Evolutionary conservation across 192 early-diverging fungal species (phyloP), one percentile per base, ranked within the genome.

Genomic region (Coemansia sp.): DNA sequence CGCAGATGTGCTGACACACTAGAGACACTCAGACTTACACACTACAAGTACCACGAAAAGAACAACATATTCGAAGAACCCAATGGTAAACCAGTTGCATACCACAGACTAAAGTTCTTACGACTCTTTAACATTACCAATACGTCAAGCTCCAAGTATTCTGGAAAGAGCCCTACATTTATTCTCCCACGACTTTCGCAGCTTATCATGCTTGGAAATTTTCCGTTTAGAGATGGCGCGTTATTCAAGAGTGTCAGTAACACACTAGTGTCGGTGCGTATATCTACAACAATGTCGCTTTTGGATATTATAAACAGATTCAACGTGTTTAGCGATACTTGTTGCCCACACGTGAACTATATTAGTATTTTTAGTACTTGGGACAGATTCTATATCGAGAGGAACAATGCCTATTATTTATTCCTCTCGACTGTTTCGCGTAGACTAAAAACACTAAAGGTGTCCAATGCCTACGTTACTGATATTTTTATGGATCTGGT

Each of bases 401-500:
- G 14, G 55, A 35, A 58, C 7, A 58, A 58, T 32, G 28, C 55
- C 0, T 58, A 58, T 16, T 58, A n/a, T 58, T 7, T 58, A 4
- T 58, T 58, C 17, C 55, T 58, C 14, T 58, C 55, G 30, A 32
- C 35, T 16, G 55, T 35, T 17, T 58, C 55, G 13, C 55, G 55
- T 23, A 30, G 55, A 17, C 6, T 58, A 58, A 33, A 4, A 32
- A 17, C 26, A 16, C 55, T 58, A 32, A 58, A 58, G 55, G 55
- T 58, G 28, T 3, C 5, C 4, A 58, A 58, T 16, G 55, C 55
- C 16, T 58, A 58, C 16, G 16, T 58, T 16, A 58, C 55, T 1
- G 55, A 58, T 32, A 58, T 58, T 6, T 58, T 58, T 17, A 58
- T 58, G 55, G 55, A 58, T 32, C n/a, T 58, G 55, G 55, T 58